Evolutionary conservation across 192 early-diverging fungal genomes (phyloP), one percentile per base, ranked within the genome.

Genomic region (Podila clonocystis): DNA sequence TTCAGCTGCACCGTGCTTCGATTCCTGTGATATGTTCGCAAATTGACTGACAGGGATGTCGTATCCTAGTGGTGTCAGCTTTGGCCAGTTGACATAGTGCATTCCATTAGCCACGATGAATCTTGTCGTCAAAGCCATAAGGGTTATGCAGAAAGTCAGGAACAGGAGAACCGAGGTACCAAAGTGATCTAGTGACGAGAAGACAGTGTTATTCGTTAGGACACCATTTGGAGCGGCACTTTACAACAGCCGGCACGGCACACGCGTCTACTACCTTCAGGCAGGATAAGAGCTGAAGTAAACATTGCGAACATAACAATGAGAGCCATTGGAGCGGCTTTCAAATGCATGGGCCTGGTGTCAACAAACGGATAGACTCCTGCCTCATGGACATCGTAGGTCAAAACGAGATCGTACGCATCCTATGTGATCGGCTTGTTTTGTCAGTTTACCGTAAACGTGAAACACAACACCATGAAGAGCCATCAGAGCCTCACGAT

Each of bases 321-420:
- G 5, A 80, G 45, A 2, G 48, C 29, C 13, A 73, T 24, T 61
- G 77, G 77, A 0, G 72, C 34, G 1, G 86, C 80, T 67, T 87
- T 89, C 49, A 88, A 79, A 78, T 90, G 87, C 0, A 89, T 55
- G 0, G 91, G 84, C 58, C 86, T 86, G n/a, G 70, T 72, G 19
- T 84, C 83, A 9, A 72, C 62, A 62, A 92, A 89, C 5, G 92
- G 92, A 30, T 83, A 82, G 9, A 68, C 4, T 9, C 59, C 67
- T 3, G 29, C 28, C 0, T 79, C 70, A 33, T 79, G 79, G 3
- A 90, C 85, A 13, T 77, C 76, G 67, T 86, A 91, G 2, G 48
- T n/a, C 59, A 97, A 82, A 61, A 99, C 89, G 34, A 99, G 73
- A 75, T 99, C 97, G 63, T 91, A 95, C 9, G 91, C 91, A 83